A percentile compares a stretch with the other conserved stretches of the same genome.
These are phyloP conservation scores for Suillus americanus DNA, from an alignment of 768 basidiomycete species.

Conservation along the genomic window DNA sequence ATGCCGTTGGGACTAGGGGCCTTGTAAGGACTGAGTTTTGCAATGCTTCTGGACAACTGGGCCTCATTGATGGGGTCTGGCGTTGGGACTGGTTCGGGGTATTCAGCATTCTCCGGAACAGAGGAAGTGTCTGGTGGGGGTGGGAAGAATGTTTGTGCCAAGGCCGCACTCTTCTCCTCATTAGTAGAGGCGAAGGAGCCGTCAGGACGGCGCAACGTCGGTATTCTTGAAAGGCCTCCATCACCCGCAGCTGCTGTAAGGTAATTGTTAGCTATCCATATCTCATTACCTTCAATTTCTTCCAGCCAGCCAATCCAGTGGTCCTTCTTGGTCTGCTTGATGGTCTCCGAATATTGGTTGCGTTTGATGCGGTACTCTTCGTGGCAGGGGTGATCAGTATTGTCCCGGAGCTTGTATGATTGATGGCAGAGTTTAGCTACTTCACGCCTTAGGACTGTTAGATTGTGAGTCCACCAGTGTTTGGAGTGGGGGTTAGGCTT, in stretches of 20 bases:
- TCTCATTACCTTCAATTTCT: conserved; percentile 6
- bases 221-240: conserved; percentile 6
- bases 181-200: neutral
- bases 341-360: conserved; percentile 13
- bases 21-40: conserved; percentile 14
- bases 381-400: conserved; percentile 8
- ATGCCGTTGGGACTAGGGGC: conserved; percentile 27
- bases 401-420: neutral
- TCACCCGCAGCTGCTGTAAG: neutral
- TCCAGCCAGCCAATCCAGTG: conserved; percentile 23
- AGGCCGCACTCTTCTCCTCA: neutral
- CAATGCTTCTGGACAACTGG: conserved; percentile 6
- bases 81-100: neutral
- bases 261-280: conserved; percentile 21
- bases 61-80: conserved; percentile 1
- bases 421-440: neutral
- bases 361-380: neutral
- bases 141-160: neutral
- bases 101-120: neutral
- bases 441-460: too few species aligned
- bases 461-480: too few species aligned
- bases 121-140: neutral
- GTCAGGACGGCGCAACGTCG: neutral
- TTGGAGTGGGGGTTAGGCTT: too few species aligned
- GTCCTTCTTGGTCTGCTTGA: conserved; percentile 15